phyloP scores from a whole-genome alignment of 352 stramenopile genomes.

The Lagenidium sp. region DNA sequence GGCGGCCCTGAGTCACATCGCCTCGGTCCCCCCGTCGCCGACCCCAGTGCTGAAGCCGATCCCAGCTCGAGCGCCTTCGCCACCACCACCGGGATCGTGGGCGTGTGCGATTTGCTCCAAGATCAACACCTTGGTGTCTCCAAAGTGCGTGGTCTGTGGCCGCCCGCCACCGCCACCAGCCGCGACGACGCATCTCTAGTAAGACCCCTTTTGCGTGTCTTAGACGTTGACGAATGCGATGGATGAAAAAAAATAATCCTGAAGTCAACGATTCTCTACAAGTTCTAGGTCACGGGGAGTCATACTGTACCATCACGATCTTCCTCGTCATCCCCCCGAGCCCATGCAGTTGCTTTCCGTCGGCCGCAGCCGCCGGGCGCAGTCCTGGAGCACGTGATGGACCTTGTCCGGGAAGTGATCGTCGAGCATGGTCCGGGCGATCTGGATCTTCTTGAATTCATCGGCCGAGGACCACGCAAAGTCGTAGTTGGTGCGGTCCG shows the following conservation, averaged over 20 bases:
- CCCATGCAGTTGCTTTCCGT: slow-evolving; percentile 30
- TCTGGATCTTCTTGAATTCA: slow-evolving; percentile 65
- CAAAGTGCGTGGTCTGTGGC: slow-evolving; percentile 68
- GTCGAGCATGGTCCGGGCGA: slow-evolving; percentile 80
- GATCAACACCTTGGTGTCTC: slow-evolving; percentile 26
- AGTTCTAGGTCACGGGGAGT: too few species aligned
- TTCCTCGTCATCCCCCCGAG: too few species aligned
- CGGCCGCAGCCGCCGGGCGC: slow-evolving; percentile 20
- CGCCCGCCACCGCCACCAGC: slow-evolving; percentile 28
- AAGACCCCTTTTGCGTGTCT: too few species aligned
- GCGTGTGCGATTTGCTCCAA: slow-evolving; percentile 72
- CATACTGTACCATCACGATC: too few species aligned
- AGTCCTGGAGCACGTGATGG: slow-evolving; percentile 79
- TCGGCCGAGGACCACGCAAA: slow-evolving; percentile 54
- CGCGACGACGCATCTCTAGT: slow-evolving; percentile 12
- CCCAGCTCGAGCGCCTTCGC: background rate
- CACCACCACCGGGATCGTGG: slow-evolving; percentile 21
- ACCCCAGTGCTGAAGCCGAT: background rate
- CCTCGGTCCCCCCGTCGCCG: background rate
- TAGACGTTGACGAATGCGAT: background rate
- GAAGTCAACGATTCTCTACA: too few species aligned
- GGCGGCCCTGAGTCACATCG: too few species aligned
- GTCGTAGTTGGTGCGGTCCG: slow-evolving; percentile 72
- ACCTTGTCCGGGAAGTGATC: slow-evolving; percentile 87
- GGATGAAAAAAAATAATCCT: too few species aligned